These are phyloP conservation scores for Sarcomyxa edulis DNA, from an alignment of 768 basidiomycete genomes.

Conservation along the genomic window DNA sequence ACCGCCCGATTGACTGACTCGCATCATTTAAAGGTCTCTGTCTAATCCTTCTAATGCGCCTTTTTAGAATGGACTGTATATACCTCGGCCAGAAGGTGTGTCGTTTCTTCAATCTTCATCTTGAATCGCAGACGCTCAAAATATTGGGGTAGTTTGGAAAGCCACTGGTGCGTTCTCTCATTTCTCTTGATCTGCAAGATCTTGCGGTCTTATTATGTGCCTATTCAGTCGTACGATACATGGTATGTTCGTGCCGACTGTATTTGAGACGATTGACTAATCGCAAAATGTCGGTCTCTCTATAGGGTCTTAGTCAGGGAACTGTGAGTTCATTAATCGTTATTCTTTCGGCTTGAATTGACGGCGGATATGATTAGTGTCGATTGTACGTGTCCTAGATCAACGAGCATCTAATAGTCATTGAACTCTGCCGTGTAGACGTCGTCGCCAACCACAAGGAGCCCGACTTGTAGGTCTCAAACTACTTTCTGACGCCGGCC, in stretches of 20 bases:
- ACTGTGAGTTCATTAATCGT: slow-evolving; percentile 68
- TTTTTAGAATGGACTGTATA: slow-evolving; percentile 84
- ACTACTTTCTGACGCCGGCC: neutral
- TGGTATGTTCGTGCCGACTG: slow-evolving; percentile 33
- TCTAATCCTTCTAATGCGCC: too few species aligned
- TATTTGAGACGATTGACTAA: neutral
- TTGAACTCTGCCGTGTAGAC: slow-evolving; percentile 29
- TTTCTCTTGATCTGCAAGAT: neutral
- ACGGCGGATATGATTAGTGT: too few species aligned
- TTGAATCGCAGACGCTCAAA: too few species aligned
- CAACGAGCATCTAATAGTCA: neutral
- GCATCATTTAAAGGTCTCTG: too few species aligned
- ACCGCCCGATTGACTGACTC: too few species aligned
- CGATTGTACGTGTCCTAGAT: slow-evolving; percentile 52
- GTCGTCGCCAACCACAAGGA: slow-evolving; percentile 70
- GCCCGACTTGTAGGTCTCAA: slow-evolving; percentile 67
- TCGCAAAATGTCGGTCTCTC: too few species aligned
- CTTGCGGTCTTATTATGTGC: slow-evolving; percentile 4
- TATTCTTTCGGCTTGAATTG: too few species aligned
- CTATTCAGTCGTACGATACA: slow-evolving; percentile 47
- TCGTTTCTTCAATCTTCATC: too few species aligned
- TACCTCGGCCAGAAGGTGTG: slow-evolving; percentile 90
- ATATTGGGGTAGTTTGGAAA: slow-evolving; percentile 71
- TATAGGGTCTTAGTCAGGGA: slow-evolving; percentile 66
- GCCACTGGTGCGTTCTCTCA: slow-evolving; percentile 50